These are phyloP conservation scores for Tulasnella sp. DNA, from an alignment of 768 basidiomycete species.

Conservation along the genomic window DNA sequence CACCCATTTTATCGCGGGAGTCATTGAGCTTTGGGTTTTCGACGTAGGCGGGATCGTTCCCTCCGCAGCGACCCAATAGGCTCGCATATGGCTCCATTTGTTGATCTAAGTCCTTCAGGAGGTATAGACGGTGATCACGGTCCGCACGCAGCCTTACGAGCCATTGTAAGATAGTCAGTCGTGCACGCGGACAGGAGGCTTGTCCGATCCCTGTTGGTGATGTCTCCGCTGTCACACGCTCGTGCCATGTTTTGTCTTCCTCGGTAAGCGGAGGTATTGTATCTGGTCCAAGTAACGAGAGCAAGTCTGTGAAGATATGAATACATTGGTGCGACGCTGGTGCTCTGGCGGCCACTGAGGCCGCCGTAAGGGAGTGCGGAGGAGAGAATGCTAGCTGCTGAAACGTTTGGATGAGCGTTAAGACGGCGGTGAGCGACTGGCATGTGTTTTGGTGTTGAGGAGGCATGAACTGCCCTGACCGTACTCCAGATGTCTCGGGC, in stretches of 20 bases:
- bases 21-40: neutral
- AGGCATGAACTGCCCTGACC: neutral
- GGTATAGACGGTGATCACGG: constrained; percentile 77
- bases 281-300: constrained; percentile 29
- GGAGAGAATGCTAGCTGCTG: constrained; percentile 29
- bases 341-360: constrained; percentile 21
- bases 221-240: constrained; percentile 8
- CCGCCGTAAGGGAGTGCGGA: constrained; percentile 24
- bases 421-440: constrained; percentile 19
- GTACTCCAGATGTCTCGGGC: too few species aligned
- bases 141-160: constrained; percentile 82
- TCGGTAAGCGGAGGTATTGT: constrained; percentile 15
- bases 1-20: constrained; percentile 17
- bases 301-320: constrained; percentile 32
- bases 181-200: constrained; percentile 38
- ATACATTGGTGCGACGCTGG: constrained; percentile 30
- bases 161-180: constrained; percentile 72
- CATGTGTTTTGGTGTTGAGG: constrained; percentile 1
- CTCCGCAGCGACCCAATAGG: constrained; percentile 34
- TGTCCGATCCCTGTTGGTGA: constrained; percentile 17
- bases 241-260: neutral
- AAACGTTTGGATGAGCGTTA: constrained; percentile 31
- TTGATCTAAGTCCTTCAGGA: constrained; percentile 39
- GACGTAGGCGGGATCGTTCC: neutral
- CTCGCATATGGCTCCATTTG: constrained; percentile 44